Evolutionary conservation across 345 rosid species (phyloP), one percentile per base, ranked within the genome.

Genomic region (Balakata baccata): DNA sequence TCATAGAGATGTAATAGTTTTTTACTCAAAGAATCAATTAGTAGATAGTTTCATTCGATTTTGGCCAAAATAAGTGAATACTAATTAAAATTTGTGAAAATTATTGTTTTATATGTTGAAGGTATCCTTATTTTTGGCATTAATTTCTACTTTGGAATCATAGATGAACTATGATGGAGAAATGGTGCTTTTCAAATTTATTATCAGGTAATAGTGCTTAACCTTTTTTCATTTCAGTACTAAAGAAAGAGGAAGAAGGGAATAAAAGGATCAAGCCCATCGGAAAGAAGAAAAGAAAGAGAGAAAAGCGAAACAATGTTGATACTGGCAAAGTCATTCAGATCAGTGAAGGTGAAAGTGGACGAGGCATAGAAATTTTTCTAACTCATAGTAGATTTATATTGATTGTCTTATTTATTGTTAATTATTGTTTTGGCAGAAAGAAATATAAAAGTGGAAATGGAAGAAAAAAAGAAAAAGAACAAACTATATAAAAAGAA

Each of bases 241-340:
- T 18, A 20, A 75, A 61, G 53, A 29, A 50, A 47, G 82, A 62
- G 70, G 69, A 75, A 69, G 78, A 64, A 45, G 49, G 23, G 41
- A 75, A 39, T 51, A 53, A 69, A 63, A 59, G 39, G 54, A 66
- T 66, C 64, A 66, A 70, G 52, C 59, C 57, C 29, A 54, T 22
- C 13, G 67, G 16, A 41, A 83, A 76, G 75, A 69, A 65, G 77
- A 83, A 81, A 78, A 78, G 66, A 63, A 81, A 74, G 45, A 54
- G 76, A 22, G 73, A 53, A 66, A 66, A 53, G 68, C 73, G 34
- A 66, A 74, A 66, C 7, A 12, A 63, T 29, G 13, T 29, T 59
- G 57, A 66, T 66, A 60, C 22, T 49, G 53, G 67, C 22, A 22
- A 34, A 23, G 51, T 69, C 43, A 37, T 50, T 53, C 51, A 51